Conservation (phyloP, 2,329 filamentous ascomycete species). For the Paramyrothecium roridum region DNA sequence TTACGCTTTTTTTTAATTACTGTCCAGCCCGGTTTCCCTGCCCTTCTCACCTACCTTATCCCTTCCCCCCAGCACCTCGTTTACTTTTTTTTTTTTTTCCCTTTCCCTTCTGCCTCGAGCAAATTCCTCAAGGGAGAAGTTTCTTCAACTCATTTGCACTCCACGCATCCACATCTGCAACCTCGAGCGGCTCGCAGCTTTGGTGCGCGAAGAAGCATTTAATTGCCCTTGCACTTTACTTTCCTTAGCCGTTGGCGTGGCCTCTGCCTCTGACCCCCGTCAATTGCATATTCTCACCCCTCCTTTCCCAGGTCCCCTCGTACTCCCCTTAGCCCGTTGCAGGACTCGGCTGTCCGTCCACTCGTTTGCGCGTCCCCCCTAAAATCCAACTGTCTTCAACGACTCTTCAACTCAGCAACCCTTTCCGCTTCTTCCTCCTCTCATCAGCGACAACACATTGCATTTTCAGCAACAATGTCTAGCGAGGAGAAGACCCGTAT, state of each 20-base stretch:
- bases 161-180: constrained; percentile 1
- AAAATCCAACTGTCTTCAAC: constrained; percentile 24
- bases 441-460: constrained; percentile 12
- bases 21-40: constrained; percentile 6
- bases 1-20: constrained; percentile 4
- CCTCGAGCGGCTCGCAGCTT: constrained; percentile 11
- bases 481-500: constrained; percentile 77
- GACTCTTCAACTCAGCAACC: constrained; percentile 14
- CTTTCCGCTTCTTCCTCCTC: constrained; percentile 1
- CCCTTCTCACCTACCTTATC: constrained; percentile 10
- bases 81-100: neutral
- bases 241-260: constrained; percentile 14
- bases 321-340: constrained; percentile 16
- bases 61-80: constrained; percentile 3
- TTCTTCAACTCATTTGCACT: constrained; percentile 17
- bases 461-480: constrained; percentile 44
- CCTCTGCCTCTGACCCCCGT: constrained; percentile 21
- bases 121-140: neutral
- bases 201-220: constrained; percentile 9
- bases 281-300: constrained; percentile 31
- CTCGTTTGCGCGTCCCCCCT: constrained; percentile 34
- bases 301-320: constrained; percentile 14
- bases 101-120: constrained; percentile 15
- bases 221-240: constrained; percentile 22
- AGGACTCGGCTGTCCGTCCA: constrained; percentile 32